Percentiles rank a stretch among this genome's conserved stretches.
Evolutionary conservation across 1,284 basidiomycete species (phyloP).

Genomic region (Apiotrichum akiyoshidainum): DNA sequence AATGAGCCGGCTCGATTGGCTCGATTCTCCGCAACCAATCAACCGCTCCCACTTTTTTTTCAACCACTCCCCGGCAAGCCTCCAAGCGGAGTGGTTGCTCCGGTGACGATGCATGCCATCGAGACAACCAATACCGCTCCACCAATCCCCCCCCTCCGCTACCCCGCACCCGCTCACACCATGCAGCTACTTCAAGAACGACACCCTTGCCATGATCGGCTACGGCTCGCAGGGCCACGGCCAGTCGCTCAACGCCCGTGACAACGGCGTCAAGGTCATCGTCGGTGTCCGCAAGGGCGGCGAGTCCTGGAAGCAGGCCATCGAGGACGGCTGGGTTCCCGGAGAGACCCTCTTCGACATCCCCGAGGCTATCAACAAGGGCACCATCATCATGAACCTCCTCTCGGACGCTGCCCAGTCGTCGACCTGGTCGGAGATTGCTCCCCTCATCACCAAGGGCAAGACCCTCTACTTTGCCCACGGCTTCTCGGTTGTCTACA

Average conservation of each 20-base stretch:
- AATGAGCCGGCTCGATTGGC: background rate
- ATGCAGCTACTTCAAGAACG: constrained; percentile 86
- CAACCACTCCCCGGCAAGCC: background rate
- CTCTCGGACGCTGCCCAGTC: constrained; percentile 98
- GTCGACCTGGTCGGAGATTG: constrained; percentile 83
- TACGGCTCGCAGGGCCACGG: constrained; percentile 98
- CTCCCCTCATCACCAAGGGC: constrained; percentile 93
- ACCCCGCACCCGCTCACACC: background rate
- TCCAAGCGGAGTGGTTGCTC: background rate
- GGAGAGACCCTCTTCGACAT: constrained; percentile 98
- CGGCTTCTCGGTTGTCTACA: constrained; percentile 98
- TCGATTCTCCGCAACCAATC: background rate
- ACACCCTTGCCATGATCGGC: constrained; percentile 97
- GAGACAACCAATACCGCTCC: too few relatives aligned
- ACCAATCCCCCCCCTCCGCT: background rate
- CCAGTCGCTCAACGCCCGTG: constrained; percentile 96
- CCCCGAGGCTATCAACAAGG: constrained; percentile 91
- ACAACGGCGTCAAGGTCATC: constrained; percentile 98
- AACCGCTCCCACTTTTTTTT: background rate
- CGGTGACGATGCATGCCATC: background rate
- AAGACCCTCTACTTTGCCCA: constrained; percentile 99
- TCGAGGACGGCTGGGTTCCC: constrained; percentile 97
- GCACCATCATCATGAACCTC: constrained; percentile 99
- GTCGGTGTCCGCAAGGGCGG: constrained; percentile 97
- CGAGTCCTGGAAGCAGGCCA: constrained; percentile 88